Evolutionary conservation across 441 rosid genomes (phyloP).

Genomic region (Aleurites moluccanus): DNA sequence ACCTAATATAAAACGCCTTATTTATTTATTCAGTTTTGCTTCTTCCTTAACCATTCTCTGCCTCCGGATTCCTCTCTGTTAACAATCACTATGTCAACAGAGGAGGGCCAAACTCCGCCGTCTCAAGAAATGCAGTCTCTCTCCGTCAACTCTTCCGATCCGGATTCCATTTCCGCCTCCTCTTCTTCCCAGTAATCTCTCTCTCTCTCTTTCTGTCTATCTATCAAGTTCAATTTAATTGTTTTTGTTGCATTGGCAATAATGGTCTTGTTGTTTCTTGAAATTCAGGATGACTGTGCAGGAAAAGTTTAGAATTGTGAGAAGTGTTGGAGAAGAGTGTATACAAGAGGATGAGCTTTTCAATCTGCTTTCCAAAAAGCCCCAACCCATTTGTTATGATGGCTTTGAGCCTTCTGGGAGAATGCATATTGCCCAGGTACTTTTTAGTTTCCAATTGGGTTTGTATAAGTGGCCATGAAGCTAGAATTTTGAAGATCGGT

Average conservation of each 20-base stretch:
- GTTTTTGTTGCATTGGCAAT: background rate
- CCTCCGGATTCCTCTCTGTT: background rate
- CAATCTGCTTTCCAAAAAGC: constrained; percentile 69
- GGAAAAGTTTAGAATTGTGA: constrained; percentile 59
- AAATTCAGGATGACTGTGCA: constrained; percentile 37
- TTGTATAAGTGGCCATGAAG: too few species aligned
- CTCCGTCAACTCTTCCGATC: constrained; percentile 33
- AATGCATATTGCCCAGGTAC: constrained; percentile 94
- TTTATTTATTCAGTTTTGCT: too few species aligned
- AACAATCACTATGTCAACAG: constrained; percentile 2
- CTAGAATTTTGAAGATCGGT: too few species aligned
- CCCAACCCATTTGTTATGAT: constrained; percentile 79
- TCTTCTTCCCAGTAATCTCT: background rate
- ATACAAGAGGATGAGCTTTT: constrained; percentile 67
- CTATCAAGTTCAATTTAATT: background rate
- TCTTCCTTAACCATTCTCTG: background rate
- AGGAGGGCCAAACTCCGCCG: constrained; percentile 22
- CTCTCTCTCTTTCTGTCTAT: background rate
- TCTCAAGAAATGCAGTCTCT: constrained; percentile 36
- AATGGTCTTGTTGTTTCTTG: background rate
- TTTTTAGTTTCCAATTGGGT: too few species aligned
- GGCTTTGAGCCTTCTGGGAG: constrained; percentile 92
- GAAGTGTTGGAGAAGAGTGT: constrained; percentile 80
- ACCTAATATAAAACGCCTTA: too few species aligned
- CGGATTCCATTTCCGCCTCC: constrained; percentile 11